phyloP scores from a whole-genome alignment of 805 yeast genomes.

The Metschnikowia orientalis region DNA sequence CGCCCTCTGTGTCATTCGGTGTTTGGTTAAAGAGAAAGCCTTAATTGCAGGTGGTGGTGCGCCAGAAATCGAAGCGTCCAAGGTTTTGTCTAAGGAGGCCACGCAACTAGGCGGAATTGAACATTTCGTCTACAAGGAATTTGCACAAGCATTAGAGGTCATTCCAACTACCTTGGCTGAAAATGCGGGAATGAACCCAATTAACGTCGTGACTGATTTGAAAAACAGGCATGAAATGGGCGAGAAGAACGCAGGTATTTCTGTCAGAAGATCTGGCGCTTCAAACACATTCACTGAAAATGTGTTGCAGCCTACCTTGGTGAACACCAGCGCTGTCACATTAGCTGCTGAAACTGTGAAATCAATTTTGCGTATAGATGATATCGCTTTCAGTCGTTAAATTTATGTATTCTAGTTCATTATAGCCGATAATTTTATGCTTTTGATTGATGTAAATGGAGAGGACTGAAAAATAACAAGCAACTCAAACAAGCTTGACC shows the following conservation, averaged over 20 bases:
- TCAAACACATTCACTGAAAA: conserved; percentile 89
- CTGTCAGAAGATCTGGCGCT: conserved; percentile 91
- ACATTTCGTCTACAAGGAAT: conserved; percentile 87
- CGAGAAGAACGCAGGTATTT: conserved; percentile 90
- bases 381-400: conserved; percentile 64
- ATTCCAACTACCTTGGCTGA: conserved; percentile 94
- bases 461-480: no score
- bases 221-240: conserved; percentile 90
- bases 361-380: conserved; percentile 93
- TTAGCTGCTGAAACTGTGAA: conserved; percentile 96
- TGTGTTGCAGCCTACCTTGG: conserved; percentile 93
- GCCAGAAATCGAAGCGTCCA: conserved; percentile 87
- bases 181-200: conserved; percentile 90
- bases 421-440: no score
- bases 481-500: conserved; percentile 53
- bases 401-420: conserved; percentile 1
- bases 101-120: conserved; percentile 76
- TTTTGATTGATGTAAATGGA: no score
- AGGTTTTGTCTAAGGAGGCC: conserved; percentile 68
- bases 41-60: conserved; percentile 99
- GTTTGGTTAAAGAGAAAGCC: conserved; percentile 83
- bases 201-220: conserved; percentile 85
- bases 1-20: conserved; percentile 89
- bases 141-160: conserved; percentile 86
- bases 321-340: conserved; percentile 88